Evolutionary conservation across 2,329 filamentous ascomycete species (phyloP).

Genomic region (Ceratocystiopsis sp.): DNA sequence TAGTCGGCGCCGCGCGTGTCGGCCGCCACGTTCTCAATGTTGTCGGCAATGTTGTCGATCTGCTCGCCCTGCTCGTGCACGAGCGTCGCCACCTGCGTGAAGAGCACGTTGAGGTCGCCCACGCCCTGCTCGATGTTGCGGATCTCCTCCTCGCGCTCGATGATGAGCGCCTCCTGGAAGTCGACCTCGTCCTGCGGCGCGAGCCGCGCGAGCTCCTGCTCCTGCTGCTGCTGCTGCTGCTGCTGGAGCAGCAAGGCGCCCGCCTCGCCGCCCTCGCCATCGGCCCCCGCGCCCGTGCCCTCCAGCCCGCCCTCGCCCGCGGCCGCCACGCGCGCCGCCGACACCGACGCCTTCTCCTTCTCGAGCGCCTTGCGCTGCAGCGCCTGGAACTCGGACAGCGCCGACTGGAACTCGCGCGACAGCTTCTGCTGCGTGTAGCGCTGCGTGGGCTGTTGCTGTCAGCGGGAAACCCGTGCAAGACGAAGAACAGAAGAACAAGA

Average conservation of each 20-base stretch:
- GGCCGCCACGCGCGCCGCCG: slow-evolving; percentile 64
- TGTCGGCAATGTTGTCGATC: slow-evolving; percentile 73
- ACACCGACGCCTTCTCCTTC: slow-evolving; percentile 76
- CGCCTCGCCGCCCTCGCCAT: slow-evolving; percentile 12
- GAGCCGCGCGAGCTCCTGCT: slow-evolving; percentile 62
- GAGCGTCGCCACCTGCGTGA: slow-evolving; percentile 95
- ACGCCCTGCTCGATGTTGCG: slow-evolving; percentile 95
- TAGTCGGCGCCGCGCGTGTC: slow-evolving; percentile 73
- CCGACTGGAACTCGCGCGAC: slow-evolving; percentile 79
- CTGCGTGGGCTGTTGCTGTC: slow-evolving; percentile 57
- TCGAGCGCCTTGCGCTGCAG: slow-evolving; percentile 84
- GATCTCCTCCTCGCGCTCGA: slow-evolving; percentile 93
- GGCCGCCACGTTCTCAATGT: slow-evolving; percentile 66
- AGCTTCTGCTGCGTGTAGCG: slow-evolving; percentile 94
- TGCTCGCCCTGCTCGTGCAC: slow-evolving; percentile 85
- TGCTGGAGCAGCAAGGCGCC: slow-evolving; percentile 16
- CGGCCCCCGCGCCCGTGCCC: slow-evolving; percentile 33
- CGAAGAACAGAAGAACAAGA: not conserved
- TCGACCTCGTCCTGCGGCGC: slow-evolving; percentile 91
- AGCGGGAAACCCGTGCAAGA: not conserved
- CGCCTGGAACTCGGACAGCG: slow-evolving; percentile 77
- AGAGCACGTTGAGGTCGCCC: slow-evolving; percentile 87
- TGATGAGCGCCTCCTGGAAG: slow-evolving; percentile 89
- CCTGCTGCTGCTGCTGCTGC: slow-evolving; percentile 43
- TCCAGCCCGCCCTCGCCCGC: too few species aligned